Evolutionary conservation across 2,329 filamentous ascomycete species (phyloP).

Genomic region (Fusarium gaditjirri): DNA sequence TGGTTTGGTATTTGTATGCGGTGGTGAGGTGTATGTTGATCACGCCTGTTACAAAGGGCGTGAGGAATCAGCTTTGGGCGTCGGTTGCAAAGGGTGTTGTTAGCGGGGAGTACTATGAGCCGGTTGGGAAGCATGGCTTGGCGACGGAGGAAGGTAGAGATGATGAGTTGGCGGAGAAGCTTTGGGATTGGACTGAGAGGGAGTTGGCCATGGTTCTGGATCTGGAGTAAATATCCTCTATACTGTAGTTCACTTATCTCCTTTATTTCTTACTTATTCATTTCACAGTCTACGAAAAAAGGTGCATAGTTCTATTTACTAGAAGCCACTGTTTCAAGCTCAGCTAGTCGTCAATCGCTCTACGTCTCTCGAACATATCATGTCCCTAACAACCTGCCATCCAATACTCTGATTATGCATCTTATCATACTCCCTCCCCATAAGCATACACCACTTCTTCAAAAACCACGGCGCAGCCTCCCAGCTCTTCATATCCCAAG

Average conservation of each 20-base stretch:
- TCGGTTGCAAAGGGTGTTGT: background rate
- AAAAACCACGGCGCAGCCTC: constrained; percentile 46
- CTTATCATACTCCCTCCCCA: constrained; percentile 32
- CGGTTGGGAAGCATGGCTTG: background rate
- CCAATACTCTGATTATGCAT: constrained; percentile 38
- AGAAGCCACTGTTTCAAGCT: too few species aligned
- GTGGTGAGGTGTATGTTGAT: background rate
- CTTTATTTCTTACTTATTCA: fast-evolving
- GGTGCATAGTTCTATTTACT: too few species aligned
- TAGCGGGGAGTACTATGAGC: background rate
- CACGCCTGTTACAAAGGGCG: background rate
- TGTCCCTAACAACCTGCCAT: constrained; percentile 34
- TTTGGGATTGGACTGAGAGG: background rate
- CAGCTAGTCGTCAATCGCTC: background rate
- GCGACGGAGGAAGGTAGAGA: background rate
- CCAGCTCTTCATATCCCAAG: constrained; percentile 46
- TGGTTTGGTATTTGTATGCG: background rate
- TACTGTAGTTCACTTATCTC: fast-evolving
- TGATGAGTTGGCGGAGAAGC: fast-evolving
- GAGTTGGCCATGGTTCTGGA: background rate
- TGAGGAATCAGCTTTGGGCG: background rate
- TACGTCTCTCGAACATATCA: background rate
- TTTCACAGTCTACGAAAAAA: background rate
- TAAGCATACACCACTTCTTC: constrained; percentile 40
- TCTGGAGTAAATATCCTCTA: fast-evolving